A percentile compares a stretch with the other conserved stretches of the same genome.
Conservation (phyloP, 345 rosid genomes). For the Cardamine chenopodiifolia region DNA sequence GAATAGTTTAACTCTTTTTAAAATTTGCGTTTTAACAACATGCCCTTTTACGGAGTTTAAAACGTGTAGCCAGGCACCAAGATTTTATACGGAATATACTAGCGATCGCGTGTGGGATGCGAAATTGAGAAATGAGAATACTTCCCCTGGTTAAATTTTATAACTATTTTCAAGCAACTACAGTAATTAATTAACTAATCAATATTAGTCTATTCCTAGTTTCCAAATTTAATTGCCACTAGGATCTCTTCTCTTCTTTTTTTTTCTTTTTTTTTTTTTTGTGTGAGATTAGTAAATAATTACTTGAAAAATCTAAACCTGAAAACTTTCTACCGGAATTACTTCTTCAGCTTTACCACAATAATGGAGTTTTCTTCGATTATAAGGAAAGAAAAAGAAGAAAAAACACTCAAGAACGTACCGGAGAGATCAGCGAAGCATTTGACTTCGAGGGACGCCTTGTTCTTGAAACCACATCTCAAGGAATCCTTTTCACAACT, state of each 20-base stretch:
- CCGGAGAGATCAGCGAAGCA: slow-evolving; percentile 50
- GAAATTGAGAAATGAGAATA: slow-evolving; percentile 3
- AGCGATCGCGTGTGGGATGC: not conserved
- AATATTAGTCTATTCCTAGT: slow-evolving; percentile 1
- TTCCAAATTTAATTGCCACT: not conserved
- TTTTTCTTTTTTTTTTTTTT: too few species aligned
- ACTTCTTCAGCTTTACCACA: not conserved
- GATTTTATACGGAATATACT: not conserved
- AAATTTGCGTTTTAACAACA: not conserved
- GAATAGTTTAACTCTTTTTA: not conserved
- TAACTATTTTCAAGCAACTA: not conserved
- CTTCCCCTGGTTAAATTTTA: not conserved
- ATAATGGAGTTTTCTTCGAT: not conserved
- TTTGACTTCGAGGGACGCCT: slow-evolving; percentile 42
- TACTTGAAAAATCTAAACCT: not conserved
- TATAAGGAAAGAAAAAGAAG: not conserved
- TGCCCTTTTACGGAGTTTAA: not conserved
- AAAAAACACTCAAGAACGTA: slow-evolving; percentile 7
- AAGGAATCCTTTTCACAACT: slow-evolving; percentile 55
- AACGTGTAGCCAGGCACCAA: not conserved
- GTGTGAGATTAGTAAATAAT: not conserved
- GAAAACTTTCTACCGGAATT: not conserved
- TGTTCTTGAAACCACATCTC: slow-evolving; percentile 52
- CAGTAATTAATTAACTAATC: not conserved
- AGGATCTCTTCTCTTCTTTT: not conserved